Evolutionary conservation across 179 eudicot species (phyloP), one percentile per base, ranked within the genome.

Genomic region (Heliamphora pulchella): DNA sequence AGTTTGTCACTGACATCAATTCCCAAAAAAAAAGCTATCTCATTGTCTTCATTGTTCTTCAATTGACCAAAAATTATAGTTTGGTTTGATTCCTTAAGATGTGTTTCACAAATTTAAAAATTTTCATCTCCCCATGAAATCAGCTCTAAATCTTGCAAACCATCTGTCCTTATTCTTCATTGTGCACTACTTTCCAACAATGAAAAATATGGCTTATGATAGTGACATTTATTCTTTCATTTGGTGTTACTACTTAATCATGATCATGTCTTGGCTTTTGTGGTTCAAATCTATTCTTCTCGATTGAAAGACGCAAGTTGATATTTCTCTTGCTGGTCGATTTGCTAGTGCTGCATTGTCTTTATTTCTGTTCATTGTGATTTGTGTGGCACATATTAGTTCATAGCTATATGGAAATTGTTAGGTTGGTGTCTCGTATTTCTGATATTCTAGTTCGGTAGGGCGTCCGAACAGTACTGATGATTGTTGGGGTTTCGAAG

Each of bases 211-310:
- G 59, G 54, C 54, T 39, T 58, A 41, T 18, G 31, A 61, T 18
- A 59, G 44, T 20, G 59, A n/a, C 13, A 61, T 22, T 61, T 17
- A 17, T 17, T 63, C 39, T 43, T 4, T 70, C 6, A 10, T 70
- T 70, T 70, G 9, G 74, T 53, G 1, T 75, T 62, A 39, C 54
- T 51, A 71, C 66, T 51, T 62, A 72, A 20, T 44, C 71, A 74
- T 82, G 80, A 79, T 83, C 77, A 46, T 61, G 47, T 58, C 71
- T 81, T 73, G 58, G 44, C 55, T 81, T 74, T 17, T 88, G 69
- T 80, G 94, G 99, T 96, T 96, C 87, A 96, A 96, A 82, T 96
- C 99, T 22, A 92, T 96, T 79, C 94, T 96, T 69, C 99, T 96
- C 31, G 96, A 96, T 88, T 85, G 93, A 78, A 94, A 90, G 86